These are phyloP conservation scores for Apiospora arundinis DNA, from an alignment of 2,329 filamentous ascomycete species.

Conservation along the genomic window DNA sequence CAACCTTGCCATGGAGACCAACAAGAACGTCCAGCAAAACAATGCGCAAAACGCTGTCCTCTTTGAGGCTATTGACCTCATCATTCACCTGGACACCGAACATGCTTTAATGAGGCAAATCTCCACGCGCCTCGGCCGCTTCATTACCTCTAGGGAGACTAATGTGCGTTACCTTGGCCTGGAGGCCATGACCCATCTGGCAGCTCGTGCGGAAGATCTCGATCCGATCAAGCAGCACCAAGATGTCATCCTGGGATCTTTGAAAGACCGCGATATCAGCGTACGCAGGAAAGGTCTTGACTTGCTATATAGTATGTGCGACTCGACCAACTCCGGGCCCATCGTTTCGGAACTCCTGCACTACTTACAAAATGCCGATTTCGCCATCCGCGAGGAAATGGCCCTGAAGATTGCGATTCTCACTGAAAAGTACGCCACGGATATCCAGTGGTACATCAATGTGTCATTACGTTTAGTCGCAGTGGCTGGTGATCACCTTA, in stretches of 20 bases:
- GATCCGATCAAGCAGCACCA: slow-evolving; percentile 99
- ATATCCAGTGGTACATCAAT: slow-evolving; percentile 99
- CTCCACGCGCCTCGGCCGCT: slow-evolving; percentile 86
- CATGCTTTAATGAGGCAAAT: slow-evolving; percentile 96
- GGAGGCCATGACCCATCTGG: slow-evolving; percentile 98
- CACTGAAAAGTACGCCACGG: slow-evolving; percentile 97
- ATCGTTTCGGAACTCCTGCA: slow-evolving; percentile 94
- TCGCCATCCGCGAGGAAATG: slow-evolving; percentile 98
- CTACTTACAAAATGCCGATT: slow-evolving; percentile 95
- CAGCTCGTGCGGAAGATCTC: slow-evolving; percentile 89
- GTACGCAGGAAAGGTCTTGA: slow-evolving; percentile 95
- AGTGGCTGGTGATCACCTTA: slow-evolving; percentile 97
- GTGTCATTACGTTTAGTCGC: slow-evolving; percentile 93
- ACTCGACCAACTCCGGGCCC: slow-evolving; percentile 88
- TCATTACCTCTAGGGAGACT: slow-evolving; percentile 95
- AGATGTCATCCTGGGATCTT: slow-evolving; percentile 90
- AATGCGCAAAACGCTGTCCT: slow-evolving; percentile 98
- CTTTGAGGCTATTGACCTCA: slow-evolving; percentile 97
- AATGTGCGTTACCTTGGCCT: slow-evolving; percentile 96
- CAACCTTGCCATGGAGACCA: slow-evolving; percentile 88
- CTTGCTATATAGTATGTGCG: slow-evolving; percentile 99
- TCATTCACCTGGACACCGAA: slow-evolving; percentile 96
- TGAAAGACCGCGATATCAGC: slow-evolving; percentile 96
- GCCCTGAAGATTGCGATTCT: slow-evolving; percentile 98
- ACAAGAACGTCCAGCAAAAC: slow-evolving; percentile 99